Evolutionary conservation across 2,329 filamentous ascomycete genomes (phyloP).

Genomic region (Xylaria sp.): DNA sequence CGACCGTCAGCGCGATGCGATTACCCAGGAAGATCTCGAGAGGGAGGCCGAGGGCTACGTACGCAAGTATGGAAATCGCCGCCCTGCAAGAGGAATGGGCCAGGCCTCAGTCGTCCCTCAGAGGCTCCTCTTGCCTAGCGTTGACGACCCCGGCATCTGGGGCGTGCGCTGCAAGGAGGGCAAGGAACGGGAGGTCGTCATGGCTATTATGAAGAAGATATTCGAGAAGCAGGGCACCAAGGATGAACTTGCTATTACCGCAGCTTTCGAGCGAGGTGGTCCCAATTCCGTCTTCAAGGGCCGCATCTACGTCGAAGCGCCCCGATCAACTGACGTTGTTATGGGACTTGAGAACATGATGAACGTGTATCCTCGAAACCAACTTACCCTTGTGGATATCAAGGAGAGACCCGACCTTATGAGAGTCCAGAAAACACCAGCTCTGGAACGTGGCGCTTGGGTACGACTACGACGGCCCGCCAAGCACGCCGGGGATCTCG

Average conservation of each 20-base stretch:
- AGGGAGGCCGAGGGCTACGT: conserved; percentile 86
- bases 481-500: conserved; percentile 86
- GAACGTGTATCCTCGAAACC: conserved; percentile 86
- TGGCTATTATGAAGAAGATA: conserved; percentile 84
- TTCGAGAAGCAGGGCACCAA: conserved; percentile 79
- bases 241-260: conserved; percentile 81
- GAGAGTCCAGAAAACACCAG: conserved; percentile 82
- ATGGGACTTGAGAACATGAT: conserved; percentile 80
- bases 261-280: conserved; percentile 86
- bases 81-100: conserved; percentile 63
- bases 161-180: conserved; percentile 90
- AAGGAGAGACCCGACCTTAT: conserved; percentile 98
- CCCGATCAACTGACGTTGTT: conserved; percentile 82
- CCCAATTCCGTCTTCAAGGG: conserved; percentile 83
- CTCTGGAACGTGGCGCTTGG: conserved; percentile 85
- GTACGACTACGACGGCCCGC: conserved; percentile 81
- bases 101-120: conserved; percentile 82
- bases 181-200: conserved; percentile 91
- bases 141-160: conserved; percentile 96
- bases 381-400: conserved; percentile 86
- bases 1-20: conserved; percentile 86
- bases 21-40: conserved; percentile 88
- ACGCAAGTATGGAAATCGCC: conserved; percentile 83
- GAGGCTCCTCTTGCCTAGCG: conserved; percentile 83
- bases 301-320: conserved; percentile 93